Evolutionary conservation across 2,329 filamentous ascomycete genomes (phyloP).

Genomic region (Arthrobotrys sphaeroides): DNA sequence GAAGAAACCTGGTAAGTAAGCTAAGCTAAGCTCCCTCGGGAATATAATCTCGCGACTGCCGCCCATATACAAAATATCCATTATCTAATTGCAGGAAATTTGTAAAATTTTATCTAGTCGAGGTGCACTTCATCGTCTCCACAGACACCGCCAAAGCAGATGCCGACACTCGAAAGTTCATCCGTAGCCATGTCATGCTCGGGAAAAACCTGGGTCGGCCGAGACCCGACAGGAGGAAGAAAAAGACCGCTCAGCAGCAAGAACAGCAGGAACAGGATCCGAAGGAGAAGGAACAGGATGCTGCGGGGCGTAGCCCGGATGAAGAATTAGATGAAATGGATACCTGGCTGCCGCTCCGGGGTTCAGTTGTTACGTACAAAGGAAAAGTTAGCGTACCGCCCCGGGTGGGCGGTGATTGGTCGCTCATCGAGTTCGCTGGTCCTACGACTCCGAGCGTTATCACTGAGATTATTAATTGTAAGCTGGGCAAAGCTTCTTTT

Average conservation of each 20-base stretch:
- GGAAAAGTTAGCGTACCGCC: background rate
- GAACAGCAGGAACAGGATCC: constrained; percentile 25
- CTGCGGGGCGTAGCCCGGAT: background rate
- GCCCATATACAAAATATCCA: background rate
- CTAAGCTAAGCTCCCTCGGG: constrained; percentile 12
- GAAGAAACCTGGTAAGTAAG: constrained; percentile 32
- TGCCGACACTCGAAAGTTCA: constrained; percentile 60
- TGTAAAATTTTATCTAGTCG: background rate
- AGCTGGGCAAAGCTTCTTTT: background rate
- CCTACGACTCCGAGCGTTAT: constrained; percentile 57
- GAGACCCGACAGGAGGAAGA: constrained; percentile 46
- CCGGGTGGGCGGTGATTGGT: constrained; percentile 55
- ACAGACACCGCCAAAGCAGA: constrained; percentile 58
- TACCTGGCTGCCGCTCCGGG: background rate
- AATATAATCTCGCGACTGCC: background rate
- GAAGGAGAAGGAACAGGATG: too few species aligned
- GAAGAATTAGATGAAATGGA: background rate
- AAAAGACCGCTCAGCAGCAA: constrained; percentile 2
- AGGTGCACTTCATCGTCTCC: constrained; percentile 59
- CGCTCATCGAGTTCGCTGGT: constrained; percentile 58
- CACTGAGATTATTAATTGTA: constrained; percentile 59
- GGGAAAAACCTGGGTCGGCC: constrained; percentile 62
- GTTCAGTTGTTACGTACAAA: background rate
- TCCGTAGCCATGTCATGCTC: constrained; percentile 63
- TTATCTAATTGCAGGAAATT: background rate